These are phyloP conservation scores for Sporothrix schenckii DNA, from an alignment of 2,329 filamentous ascomycete species.

Conservation along the genomic window DNA sequence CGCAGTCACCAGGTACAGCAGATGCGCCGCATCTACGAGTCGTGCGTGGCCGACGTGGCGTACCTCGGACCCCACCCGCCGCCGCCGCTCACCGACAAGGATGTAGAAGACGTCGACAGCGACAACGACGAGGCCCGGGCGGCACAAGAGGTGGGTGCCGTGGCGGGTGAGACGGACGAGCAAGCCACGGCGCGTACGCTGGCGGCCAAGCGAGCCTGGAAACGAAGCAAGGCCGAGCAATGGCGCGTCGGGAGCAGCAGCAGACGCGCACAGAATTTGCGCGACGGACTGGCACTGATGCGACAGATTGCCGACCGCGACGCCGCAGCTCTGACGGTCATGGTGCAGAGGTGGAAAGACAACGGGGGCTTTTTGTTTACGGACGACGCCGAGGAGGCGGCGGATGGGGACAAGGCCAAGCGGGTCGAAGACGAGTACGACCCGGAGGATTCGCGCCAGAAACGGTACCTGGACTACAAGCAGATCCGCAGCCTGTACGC, in stretches of 20 bases:
- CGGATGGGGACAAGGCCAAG: not conserved
- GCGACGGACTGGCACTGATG: constrained; percentile 26
- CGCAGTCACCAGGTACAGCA: constrained; percentile 32
- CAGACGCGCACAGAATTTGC: not conserved
- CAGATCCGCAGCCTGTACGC: constrained; percentile 6
- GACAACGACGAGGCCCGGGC: constrained; percentile 32
- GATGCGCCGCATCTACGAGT: constrained; percentile 35
- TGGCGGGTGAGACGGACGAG: not conserved
- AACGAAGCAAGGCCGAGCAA: not conserved
- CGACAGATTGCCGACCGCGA: constrained; percentile 18
- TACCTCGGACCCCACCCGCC: constrained; percentile 31
- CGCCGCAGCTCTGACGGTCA: constrained; percentile 2
- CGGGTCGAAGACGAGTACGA: not conserved
- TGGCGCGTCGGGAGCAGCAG: not conserved
- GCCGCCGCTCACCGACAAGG: not conserved
- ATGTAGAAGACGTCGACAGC: not conserved
- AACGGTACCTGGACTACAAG: not conserved
- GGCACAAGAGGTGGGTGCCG: not conserved
- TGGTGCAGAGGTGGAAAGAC: constrained; percentile 24
- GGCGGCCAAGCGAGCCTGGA: not conserved
- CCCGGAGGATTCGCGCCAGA: not conserved
- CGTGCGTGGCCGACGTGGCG: constrained; percentile 23
- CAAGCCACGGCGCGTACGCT: not conserved
- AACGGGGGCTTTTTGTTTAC: too few species aligned
- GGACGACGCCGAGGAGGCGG: not conserved